Conservation (phyloP, 768 basidiomycete species). For the Sporobolomyces pararoseus region DNA sequence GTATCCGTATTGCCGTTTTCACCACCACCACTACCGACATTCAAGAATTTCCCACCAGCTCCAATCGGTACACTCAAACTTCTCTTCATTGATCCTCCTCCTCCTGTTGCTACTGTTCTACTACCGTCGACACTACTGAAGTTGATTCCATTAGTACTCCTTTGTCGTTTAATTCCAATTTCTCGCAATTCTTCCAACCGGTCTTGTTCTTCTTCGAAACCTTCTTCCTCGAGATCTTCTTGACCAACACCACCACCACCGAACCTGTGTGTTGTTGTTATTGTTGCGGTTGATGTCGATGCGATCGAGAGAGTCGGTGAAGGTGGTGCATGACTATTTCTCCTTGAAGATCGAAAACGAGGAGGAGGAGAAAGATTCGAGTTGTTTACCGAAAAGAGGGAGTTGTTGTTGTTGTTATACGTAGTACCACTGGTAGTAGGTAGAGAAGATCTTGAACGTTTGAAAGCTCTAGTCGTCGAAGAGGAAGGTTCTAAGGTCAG, state of each 20-base stretch:
- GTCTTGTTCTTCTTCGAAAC: constrained; percentile 4
- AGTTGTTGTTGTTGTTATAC: neutral
- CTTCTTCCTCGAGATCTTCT: neutral
- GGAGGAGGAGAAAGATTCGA: neutral
- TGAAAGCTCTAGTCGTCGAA: constrained; percentile 1
- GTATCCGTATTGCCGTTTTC: neutral
- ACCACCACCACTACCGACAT: neutral
- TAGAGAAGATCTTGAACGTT: neutral
- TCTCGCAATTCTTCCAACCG: constrained; percentile 10
- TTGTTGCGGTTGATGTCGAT: neutral
- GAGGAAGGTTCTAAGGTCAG: neutral
- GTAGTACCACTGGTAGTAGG: neutral
- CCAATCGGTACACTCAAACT: constrained; percentile 35
- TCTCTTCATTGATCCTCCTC: constrained; percentile 4
- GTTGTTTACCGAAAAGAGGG: neutral
- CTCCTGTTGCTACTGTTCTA: neutral
- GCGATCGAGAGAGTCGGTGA: constrained; percentile 9
- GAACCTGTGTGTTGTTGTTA: too few relatives aligned
- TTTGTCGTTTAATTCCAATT: constrained; percentile 3
- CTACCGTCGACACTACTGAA: neutral
- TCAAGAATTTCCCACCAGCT: neutral
- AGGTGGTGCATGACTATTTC: neutral
- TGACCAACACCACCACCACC: neutral
- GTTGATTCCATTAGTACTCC: neutral
- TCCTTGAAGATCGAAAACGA: neutral